These are phyloP conservation scores for Buddleja alternifolia DNA, from an alignment of 257 asterid genomes.

Conservation along the genomic window DNA sequence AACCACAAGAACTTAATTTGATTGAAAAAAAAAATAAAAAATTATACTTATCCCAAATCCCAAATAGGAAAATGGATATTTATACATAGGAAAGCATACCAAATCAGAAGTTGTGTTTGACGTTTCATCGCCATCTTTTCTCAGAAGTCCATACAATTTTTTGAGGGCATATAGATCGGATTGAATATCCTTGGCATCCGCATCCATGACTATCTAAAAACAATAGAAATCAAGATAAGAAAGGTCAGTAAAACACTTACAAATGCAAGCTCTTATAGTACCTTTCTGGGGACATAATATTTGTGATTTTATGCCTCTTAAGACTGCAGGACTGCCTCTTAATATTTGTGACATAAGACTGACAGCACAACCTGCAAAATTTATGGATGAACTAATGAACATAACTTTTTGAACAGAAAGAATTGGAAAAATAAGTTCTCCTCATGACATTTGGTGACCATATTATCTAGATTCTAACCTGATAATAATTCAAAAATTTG, in stretches of 20 bases:
- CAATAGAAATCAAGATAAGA: background rate
- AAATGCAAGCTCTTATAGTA: background rate
- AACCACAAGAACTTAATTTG: too few relatives aligned
- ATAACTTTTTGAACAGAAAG: too few relatives aligned
- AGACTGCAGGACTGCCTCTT: background rate
- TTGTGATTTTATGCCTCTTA: background rate
- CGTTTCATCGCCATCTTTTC: constrained; percentile 30
- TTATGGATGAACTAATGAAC: too few relatives aligned
- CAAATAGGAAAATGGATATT: background rate
- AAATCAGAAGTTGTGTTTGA: constrained; percentile 21
- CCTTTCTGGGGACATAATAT: background rate
- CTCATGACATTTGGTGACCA: too few relatives aligned
- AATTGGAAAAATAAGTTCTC: too few relatives aligned
- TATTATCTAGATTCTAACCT: too few relatives aligned
- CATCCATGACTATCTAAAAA: constrained; percentile 39
- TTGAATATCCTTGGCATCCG: constrained; percentile 28
- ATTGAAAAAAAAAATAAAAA: too few relatives aligned
- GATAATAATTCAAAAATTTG: too few relatives aligned
- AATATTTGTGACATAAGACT: too few relatives aligned
- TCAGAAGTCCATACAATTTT: constrained; percentile 48
- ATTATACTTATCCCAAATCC: background rate
- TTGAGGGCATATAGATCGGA: constrained; percentile 47
- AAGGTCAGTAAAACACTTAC: background rate
- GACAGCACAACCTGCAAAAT: too few relatives aligned
- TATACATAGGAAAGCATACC: constrained; percentile 30